These are phyloP conservation scores for Aquilaria sinensis DNA, from an alignment of 345 rosid genomes.

Conservation along the genomic window DNA sequence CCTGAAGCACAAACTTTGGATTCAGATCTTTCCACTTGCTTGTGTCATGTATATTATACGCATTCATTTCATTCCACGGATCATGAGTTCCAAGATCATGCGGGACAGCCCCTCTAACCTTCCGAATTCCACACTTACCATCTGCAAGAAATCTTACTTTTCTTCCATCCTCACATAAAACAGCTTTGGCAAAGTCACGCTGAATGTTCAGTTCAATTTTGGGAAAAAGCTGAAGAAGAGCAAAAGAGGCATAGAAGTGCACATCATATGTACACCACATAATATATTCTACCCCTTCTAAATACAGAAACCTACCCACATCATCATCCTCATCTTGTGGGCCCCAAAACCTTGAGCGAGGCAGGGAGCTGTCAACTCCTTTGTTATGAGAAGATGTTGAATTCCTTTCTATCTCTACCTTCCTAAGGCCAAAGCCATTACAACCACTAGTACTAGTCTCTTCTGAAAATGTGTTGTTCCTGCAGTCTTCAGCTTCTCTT, in stretches of 20 bases:
- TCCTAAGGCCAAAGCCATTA: constrained; percentile 1
- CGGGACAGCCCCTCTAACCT: constrained; percentile 87
- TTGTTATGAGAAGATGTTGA: constrained; percentile 15
- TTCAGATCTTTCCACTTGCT: constrained; percentile 93
- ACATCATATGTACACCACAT: constrained; percentile 98
- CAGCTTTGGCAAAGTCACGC: constrained; percentile 89
- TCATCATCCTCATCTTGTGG: constrained; percentile 40
- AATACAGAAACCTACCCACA: constrained; percentile 81
- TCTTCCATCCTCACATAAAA: constrained; percentile 77
- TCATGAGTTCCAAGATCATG: constrained; percentile 94
- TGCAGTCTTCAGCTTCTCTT: constrained; percentile 20
- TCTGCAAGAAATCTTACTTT: constrained; percentile 77
- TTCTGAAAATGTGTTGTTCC: constrained; percentile 13
- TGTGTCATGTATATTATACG: constrained; percentile 85
- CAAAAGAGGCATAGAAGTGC: constrained; percentile 90
- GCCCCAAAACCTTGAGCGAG: constrained; percentile 16
- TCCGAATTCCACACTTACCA: constrained; percentile 79
- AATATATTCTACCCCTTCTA: constrained; percentile 90
- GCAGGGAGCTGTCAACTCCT: constrained; percentile 13
- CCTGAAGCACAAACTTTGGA: constrained; percentile 90
- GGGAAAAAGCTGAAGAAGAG: constrained; percentile 77
- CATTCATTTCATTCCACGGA: constrained; percentile 97
- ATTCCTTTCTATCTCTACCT: constrained; percentile 21
- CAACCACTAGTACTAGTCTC: constrained; percentile 18
- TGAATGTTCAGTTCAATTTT: constrained; percentile 83